These are phyloP conservation scores for Fusarium sp. DNA, from an alignment of 2,329 filamentous ascomycete species.

Conservation along the genomic window DNA sequence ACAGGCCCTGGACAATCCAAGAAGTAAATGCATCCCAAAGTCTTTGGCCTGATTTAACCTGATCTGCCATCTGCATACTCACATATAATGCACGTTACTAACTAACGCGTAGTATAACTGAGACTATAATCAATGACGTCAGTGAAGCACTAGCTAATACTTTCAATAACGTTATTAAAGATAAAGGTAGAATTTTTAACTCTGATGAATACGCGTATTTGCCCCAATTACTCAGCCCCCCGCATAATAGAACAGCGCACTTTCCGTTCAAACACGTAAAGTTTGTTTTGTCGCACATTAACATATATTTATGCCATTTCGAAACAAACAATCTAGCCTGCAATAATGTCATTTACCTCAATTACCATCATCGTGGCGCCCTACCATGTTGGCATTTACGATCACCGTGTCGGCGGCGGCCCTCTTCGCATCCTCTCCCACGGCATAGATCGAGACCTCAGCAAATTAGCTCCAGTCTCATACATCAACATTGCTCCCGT, in stretches of 20 bases:
- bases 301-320: not conserved
- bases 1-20: no score
- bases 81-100: no score
- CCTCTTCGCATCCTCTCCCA: not conserved
- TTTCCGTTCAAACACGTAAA: not conserved
- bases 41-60: no score
- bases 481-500: not conserved
- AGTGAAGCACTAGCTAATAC: not conserved
- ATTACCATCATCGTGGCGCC: not conserved
- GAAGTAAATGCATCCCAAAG: no score
- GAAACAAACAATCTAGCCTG: rapidly evolving
- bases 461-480: not conserved
- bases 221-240: not conserved
- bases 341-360: not conserved
- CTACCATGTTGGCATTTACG: not conserved
- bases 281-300: rapidly evolving
- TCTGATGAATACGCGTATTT: not conserved
- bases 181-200: not conserved
- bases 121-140: not conserved
- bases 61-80: no score
- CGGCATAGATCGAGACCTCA: not conserved
- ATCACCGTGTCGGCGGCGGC: not conserved
- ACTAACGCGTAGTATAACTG: no score
- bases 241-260: not conserved
- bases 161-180: not conserved